Conservation (phyloP, 1,284 basidiomycete species). For the Rhodotorula sp. region DNA sequence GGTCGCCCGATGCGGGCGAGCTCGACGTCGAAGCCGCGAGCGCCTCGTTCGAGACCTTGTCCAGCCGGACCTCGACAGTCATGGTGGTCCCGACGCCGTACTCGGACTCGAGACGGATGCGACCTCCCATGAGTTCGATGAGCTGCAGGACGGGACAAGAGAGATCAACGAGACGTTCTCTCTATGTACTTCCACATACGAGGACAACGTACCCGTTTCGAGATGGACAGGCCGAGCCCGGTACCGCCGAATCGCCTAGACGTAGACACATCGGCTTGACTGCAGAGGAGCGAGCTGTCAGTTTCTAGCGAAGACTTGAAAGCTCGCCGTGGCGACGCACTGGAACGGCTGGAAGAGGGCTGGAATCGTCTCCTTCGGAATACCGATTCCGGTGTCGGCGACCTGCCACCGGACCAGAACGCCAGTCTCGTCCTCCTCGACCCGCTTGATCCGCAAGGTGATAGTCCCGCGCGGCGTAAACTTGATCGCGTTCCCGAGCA, state of each 20-base stretch:
- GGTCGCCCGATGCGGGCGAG: constrained; percentile 14
- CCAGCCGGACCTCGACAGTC: constrained; percentile 10
- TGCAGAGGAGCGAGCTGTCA: neutral
- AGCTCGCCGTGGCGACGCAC: constrained; percentile 31
- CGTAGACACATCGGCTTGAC: constrained; percentile 41
- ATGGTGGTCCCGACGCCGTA: constrained; percentile 39
- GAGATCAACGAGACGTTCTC: no score
- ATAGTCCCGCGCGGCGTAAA: constrained; percentile 49
- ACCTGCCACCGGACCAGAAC: constrained; percentile 47
- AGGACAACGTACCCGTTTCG: constrained; percentile 20
- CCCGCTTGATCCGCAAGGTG: constrained; percentile 45
- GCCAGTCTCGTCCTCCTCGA: constrained; percentile 43
- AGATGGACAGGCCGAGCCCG: constrained; percentile 37
- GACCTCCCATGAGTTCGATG: constrained; percentile 39
- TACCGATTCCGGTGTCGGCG: constrained; percentile 50
- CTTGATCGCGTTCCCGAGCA: constrained; percentile 48
- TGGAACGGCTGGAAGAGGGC: constrained; percentile 50
- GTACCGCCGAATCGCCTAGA: constrained; percentile 41
- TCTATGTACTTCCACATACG: no score
- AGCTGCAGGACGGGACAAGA: constrained; percentile 2
- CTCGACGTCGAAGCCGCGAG: constrained; percentile 2
- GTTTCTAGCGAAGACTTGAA: constrained; percentile 19
- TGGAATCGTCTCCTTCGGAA: constrained; percentile 46
- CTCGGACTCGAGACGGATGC: constrained; percentile 31
- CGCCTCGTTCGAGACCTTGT: constrained; percentile 6